phyloP scores from a whole-genome alignment of 1,139 yeast genomes.

The Taphrina populina region DNA sequence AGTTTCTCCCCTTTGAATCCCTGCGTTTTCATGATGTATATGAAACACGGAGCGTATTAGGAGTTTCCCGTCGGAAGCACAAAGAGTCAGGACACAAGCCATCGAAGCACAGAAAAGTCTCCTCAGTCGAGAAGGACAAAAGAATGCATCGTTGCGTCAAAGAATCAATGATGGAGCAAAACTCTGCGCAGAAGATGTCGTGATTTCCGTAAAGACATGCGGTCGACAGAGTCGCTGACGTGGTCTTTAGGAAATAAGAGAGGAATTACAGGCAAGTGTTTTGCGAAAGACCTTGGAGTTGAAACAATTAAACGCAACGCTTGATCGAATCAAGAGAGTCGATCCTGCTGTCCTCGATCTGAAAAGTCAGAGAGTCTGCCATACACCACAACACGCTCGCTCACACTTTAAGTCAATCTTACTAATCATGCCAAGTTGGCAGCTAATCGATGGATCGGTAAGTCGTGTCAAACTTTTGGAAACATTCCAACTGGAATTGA shows the following conservation, averaged over 20 bases:
- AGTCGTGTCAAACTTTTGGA: neutral
- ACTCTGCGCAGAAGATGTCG: no score
- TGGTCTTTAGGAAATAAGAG: no score
- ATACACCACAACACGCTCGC: neutral
- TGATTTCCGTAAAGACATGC: no score
- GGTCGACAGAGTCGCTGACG: no score
- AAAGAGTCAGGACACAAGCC: neutral
- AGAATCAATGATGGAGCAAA: neutral
- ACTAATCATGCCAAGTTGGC: neutral
- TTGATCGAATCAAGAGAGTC: no score
- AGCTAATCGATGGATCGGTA: constrained; percentile 14
- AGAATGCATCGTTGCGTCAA: neutral
- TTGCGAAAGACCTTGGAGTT: neutral
- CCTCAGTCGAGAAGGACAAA: neutral
- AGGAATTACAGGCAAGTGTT: no score
- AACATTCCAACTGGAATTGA: neutral
- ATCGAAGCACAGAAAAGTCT: neutral
- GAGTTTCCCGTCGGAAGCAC: constrained; percentile 22
- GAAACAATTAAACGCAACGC: no score
- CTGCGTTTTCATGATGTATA: no score
- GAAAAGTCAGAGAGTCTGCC: neutral
- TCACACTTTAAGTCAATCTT: neutral
- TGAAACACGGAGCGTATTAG: no score
- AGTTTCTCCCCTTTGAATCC: neutral
- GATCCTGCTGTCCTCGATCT: no score